phyloP scores from a whole-genome alignment of 2,329 filamentous ascomycete genomes.

The Neocatenulostroma microsporum region DNA sequence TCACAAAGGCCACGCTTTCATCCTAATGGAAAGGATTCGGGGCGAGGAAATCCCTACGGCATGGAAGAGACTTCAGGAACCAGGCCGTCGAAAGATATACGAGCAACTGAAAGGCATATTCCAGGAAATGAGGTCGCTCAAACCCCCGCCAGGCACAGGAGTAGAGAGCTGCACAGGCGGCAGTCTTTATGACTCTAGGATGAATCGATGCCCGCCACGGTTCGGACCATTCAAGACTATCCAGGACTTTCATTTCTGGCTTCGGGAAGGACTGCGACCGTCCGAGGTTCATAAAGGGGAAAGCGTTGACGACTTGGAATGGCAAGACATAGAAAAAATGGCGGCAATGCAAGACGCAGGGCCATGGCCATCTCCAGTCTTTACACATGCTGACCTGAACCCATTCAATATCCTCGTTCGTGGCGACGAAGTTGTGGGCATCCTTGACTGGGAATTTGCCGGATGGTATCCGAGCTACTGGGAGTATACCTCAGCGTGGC shows the following conservation, averaged over 20 bases:
- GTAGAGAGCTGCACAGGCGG: conserved; percentile 11
- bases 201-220: conserved; percentile 4
- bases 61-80: background rate
- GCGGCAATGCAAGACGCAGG: conserved; percentile 31
- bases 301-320: conserved; percentile 1
- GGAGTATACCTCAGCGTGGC: conserved; percentile 36
- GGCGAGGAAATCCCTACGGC: conserved; percentile 5
- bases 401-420: conserved; percentile 36
- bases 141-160: conserved; percentile 2
- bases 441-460: conserved; percentile 42
- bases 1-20: conserved; percentile 34
- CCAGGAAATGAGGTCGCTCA: conserved; percentile 7
- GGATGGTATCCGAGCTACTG: conserved; percentile 45
- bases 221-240: conserved; percentile 14
- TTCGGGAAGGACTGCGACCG: conserved; percentile 5
- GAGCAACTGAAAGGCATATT: conserved; percentile 12
- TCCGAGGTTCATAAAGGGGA: conserved; percentile 1
- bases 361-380: conserved; percentile 32
- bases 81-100: conserved; percentile 6
- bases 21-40: conserved; percentile 36
- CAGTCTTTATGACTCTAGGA: conserved; percentile 9
- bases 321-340: conserved; percentile 19
- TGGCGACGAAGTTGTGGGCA: conserved; percentile 37
- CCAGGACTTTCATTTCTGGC: conserved; percentile 11
- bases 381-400: conserved; percentile 47